Base-by-base conservation (phyloP, 2,329 filamentous ascomycete genomes). In the Graphiopsis chlorocephala region DNA sequence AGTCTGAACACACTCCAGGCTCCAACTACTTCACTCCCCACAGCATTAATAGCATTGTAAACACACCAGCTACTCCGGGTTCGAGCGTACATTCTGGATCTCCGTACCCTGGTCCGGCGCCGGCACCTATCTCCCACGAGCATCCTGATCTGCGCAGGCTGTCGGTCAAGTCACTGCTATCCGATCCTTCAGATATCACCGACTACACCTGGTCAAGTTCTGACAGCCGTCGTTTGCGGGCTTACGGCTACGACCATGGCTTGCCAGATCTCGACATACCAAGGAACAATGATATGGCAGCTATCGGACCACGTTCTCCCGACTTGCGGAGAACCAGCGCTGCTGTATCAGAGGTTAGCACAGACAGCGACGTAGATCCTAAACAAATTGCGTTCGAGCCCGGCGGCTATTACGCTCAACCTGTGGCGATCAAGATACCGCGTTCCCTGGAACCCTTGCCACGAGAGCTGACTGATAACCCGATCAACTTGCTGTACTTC, bases 401-500 rank as follows among this genome's bases (percentile, higher is more conserved):
- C 35, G 84, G 84, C 14, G 87, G 86, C 1, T 93, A 93, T 72
- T 93, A 93, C 76, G 83, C 84, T 14, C 85, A 85, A 38, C 88
- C 89, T 0, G 88, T 93, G 0, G 79, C 84, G 0, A 88, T 93
- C 67, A 84, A 83, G 65, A 86, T 88, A 26, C 82, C 85, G 2
- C 83, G 84, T 66, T 81, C 81, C 60, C 74, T 89, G 33, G 85
- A 83, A 64, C 83, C 82, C 2, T 74, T 89, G 25, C 87, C 87
- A 4, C 71, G 78, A 4, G 78, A 84, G 11, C 79, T 93, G 31
- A 77, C 85, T 50, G 85, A 89, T 42, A 93, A 92, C 70, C 89
- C 87, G 1, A 94, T 94, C 86, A 94, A 95, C 72, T 77, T 95
- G 67, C 82, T 95, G 69, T 89, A 89, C 71, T 89, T 89, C 68